Evolutionary conservation across 129 eudicot species (phyloP).

Genomic region (Chrysanthemum seticuspe): DNA sequence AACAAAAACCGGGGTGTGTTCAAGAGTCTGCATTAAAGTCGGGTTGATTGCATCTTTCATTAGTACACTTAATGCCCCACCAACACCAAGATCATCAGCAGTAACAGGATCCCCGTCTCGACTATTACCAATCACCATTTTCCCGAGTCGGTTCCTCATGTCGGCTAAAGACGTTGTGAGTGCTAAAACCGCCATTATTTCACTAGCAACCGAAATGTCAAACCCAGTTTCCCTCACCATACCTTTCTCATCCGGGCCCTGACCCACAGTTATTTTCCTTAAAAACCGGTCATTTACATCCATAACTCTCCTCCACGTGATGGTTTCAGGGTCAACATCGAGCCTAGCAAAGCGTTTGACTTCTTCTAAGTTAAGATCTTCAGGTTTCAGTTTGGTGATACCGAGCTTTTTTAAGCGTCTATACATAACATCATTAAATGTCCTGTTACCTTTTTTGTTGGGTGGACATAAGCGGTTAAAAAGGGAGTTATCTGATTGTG

Average conservation of each 20-base stretch:
- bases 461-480: slow-evolving; percentile 1
- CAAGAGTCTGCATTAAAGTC: slow-evolving; percentile 97
- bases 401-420: slow-evolving; percentile 84
- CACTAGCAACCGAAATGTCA: slow-evolving; percentile 94
- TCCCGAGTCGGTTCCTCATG: slow-evolving; percentile 95
- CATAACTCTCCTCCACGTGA: slow-evolving; percentile 97
- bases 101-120: slow-evolving; percentile 85
- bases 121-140: slow-evolving; percentile 94
- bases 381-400: slow-evolving; percentile 67
- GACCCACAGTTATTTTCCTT: slow-evolving; percentile 87
- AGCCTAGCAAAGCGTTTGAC: slow-evolving; percentile 82
- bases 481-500: slow-evolving; percentile 1
- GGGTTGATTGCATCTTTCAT: slow-evolving; percentile 98
- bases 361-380: slow-evolving; percentile 80
- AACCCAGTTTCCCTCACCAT: slow-evolving; percentile 94
- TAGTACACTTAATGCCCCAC: slow-evolving; percentile 92
- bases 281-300: slow-evolving; percentile 93
- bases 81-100: slow-evolving; percentile 95
- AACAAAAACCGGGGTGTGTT: slow-evolving; percentile 92
- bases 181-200: slow-evolving; percentile 96
- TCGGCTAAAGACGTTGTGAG: slow-evolving; percentile 79
- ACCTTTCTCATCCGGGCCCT: slow-evolving; percentile 94
- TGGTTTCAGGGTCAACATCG: slow-evolving; percentile 77
- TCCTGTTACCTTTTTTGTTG: not conserved
- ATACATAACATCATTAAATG: slow-evolving; percentile 69